Conservation (phyloP, 495 filamentous ascomycete species). For the Daldinia concentrica region DNA sequence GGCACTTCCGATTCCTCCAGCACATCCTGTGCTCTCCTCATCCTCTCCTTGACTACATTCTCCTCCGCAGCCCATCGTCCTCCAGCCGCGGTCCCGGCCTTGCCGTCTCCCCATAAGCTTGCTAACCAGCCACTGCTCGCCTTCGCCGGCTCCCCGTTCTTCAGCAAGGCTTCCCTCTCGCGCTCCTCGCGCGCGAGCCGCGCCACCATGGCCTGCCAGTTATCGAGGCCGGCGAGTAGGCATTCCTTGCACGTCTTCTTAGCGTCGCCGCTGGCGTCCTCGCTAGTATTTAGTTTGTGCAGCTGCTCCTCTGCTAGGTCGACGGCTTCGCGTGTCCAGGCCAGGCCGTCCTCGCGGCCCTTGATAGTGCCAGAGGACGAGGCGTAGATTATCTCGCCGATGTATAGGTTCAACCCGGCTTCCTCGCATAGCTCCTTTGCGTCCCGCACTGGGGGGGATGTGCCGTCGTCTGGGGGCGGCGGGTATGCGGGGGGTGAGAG, state of each 20-base stretch:
- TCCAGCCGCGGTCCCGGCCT: conserved; percentile 28
- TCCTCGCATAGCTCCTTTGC: conserved; percentile 77
- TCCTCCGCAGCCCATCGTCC: conserved; percentile 63
- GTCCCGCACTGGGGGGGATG: conserved; percentile 68
- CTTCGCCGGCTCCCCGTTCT: conserved; percentile 29
- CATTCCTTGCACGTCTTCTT: conserved; percentile 75
- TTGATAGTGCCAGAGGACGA: conserved; percentile 25
- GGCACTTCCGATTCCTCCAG: conserved; percentile 57
- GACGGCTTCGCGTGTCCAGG: conserved; percentile 86
- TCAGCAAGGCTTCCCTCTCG: conserved; percentile 42
- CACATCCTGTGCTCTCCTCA: conserved; percentile 54
- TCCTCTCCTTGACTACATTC: conserved; percentile 60
- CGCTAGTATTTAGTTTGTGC: conserved; percentile 40
- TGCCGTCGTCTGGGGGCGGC: conserved; percentile 68
- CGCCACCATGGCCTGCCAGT: conserved; percentile 78
- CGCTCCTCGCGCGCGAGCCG: conserved; percentile 64
- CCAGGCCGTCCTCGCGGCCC: conserved; percentile 70
- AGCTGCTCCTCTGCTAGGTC: conserved; percentile 67
- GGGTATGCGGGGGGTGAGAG: conserved; percentile 69
- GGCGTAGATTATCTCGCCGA: conserved; percentile 92
- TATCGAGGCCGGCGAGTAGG: conserved; percentile 72
- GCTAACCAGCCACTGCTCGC: conserved; percentile 35
- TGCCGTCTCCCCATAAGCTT: conserved; percentile 56
- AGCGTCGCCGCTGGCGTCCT: conserved; percentile 32
- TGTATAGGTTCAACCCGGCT: conserved; percentile 84